Conservation (phyloP, 2,329 filamentous ascomycete genomes). For the Claviceps sp. region DNA sequence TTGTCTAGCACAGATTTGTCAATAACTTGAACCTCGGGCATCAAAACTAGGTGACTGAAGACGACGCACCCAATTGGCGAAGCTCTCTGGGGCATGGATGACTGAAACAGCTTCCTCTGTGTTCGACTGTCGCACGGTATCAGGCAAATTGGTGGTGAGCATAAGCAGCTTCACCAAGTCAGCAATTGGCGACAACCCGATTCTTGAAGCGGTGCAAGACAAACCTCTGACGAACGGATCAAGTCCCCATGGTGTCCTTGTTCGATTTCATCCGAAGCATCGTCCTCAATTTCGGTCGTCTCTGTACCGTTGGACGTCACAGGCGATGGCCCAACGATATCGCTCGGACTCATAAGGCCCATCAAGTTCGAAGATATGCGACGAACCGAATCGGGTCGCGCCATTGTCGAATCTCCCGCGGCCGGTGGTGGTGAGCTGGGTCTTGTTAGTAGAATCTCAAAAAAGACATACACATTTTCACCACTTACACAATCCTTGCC, state of each 20-base stretch:
- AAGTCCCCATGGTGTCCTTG: conserved; percentile 11
- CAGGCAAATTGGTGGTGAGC: conserved; percentile 43
- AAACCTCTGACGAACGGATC: conserved; percentile 19
- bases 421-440: conserved; percentile 22
- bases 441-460: conserved; percentile 5
- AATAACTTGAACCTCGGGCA: neutral
- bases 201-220: conserved; percentile 1
- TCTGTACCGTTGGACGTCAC: conserved; percentile 78
- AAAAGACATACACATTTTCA: neutral
- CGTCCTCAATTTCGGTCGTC: conserved; percentile 74
- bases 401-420: conserved; percentile 30
- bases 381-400: conserved; percentile 38
- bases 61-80: conserved; percentile 58
- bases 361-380: conserved; percentile 37
- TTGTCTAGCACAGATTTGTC: conserved; percentile 21
- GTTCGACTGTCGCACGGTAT: conserved; percentile 41
- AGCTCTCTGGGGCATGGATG: conserved; percentile 79
- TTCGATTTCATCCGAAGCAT: conserved; percentile 48
- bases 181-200: neutral
- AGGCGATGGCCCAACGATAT: conserved; percentile 67
- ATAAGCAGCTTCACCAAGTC: conserved; percentile 29
- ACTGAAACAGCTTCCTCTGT: conserved; percentile 78
- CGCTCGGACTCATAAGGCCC: conserved; percentile 48
- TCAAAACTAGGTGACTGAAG: neutral
- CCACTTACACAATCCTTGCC: conserved; percentile 38